Evolutionary conservation across 495 filamentous ascomycete genomes (phyloP).

Genomic region (Penicillium waksmanii): DNA sequence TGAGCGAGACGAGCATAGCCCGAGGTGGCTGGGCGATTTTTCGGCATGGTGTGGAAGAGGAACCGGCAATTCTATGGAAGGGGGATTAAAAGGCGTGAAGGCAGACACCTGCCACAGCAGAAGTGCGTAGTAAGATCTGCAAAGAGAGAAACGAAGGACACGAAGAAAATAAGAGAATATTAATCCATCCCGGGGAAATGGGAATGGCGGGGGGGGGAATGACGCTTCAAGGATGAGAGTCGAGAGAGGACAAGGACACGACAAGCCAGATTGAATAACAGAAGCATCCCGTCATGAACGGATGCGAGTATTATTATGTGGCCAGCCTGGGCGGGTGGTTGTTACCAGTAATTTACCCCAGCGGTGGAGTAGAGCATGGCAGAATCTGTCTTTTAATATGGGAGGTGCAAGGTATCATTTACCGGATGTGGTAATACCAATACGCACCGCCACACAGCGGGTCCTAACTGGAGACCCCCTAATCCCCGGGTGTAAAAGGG

Average conservation of each 20-base stretch:
- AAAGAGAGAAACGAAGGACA: constrained; percentile 21
- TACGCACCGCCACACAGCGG: constrained; percentile 36
- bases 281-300: constrained; percentile 28
- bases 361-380: constrained; percentile 16
- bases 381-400: constrained; percentile 3
- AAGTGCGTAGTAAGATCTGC: constrained; percentile 15
- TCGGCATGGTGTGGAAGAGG: constrained; percentile 48
- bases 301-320: constrained; percentile 26
- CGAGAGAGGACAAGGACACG: too few species aligned
- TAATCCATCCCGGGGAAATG: constrained; percentile 30
- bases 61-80: constrained; percentile 19
- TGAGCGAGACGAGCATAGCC: constrained; percentile 93
- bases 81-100: constrained; percentile 15
- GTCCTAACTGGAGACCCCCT: constrained; percentile 23
- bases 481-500: constrained; percentile 28
- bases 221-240: constrained; percentile 11
- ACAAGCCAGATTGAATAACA: constrained; percentile 18
- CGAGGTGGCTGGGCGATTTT: constrained; percentile 72
- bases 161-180: constrained; percentile 10
- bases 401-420: background rate
- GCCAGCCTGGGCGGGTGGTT: constrained; percentile 11
- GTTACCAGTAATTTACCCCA: constrained; percentile 25
- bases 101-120: constrained; percentile 9
- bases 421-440: constrained; percentile 17
- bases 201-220: background rate